phyloP scores from a whole-genome alignment of 2,329 filamentous ascomycete species.

The Arthrinium puccinioides region DNA sequence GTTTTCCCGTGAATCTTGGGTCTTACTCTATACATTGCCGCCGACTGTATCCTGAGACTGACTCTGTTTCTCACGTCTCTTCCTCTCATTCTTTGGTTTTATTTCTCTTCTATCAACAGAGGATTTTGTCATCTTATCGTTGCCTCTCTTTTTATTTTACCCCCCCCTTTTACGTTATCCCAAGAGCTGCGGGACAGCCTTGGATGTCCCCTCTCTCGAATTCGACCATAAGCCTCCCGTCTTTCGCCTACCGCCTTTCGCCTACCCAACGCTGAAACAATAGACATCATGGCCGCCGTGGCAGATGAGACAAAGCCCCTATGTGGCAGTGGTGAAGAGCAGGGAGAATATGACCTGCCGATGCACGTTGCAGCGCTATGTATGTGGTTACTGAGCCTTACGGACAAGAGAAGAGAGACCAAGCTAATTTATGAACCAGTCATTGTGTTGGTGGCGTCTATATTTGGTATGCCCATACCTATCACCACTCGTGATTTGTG shows the following conservation, averaged over 20 bases:
- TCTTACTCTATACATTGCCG: background rate
- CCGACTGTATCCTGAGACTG: too few species aligned
- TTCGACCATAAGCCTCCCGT: too few species aligned
- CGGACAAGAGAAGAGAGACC: background rate
- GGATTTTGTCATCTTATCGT: background rate
- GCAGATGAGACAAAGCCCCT: constrained; percentile 28
- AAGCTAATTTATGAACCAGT: constrained; percentile 18
- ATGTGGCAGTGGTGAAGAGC: constrained; percentile 28
- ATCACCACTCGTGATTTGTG: too few species aligned
- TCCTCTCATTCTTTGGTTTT: background rate
- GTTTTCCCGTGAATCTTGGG: background rate
- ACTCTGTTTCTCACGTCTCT: background rate
- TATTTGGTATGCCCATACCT: constrained; percentile 25
- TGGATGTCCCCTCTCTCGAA: too few species aligned
- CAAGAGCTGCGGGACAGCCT: too few species aligned
- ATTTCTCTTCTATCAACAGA: background rate
- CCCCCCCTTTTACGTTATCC: constrained; percentile 4
- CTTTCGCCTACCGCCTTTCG: background rate
- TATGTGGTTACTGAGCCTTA: too few species aligned
- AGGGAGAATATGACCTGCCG: constrained; percentile 33
- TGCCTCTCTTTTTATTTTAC: background rate
- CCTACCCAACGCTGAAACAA: background rate
- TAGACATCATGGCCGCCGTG: constrained; percentile 15
- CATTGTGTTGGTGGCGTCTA: constrained; percentile 30
- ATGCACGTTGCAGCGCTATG: constrained; percentile 34